Percentiles rank a stretch among this genome's conserved stretches.
These are phyloP conservation scores for Umbelopsis vinacea DNA, from an alignment of 192 early-diverging fungal species.

Conservation along the genomic window DNA sequence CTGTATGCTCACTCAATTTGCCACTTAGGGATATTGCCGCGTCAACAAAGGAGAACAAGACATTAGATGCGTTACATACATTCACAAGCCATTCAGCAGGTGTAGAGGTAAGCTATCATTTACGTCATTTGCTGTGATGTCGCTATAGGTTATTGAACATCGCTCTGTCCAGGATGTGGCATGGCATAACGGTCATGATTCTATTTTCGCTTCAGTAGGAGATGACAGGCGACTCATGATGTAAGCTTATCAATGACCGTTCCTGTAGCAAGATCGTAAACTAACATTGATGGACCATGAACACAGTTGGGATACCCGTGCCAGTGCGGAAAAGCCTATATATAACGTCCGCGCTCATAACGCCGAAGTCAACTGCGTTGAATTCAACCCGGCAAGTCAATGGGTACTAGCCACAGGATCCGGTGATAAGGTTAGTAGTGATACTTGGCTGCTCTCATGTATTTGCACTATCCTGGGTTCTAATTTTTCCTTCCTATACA, in stretches of 20 bases:
- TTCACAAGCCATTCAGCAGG: constrained; percentile 88
- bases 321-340: constrained; percentile 63
- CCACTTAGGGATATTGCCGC: constrained; percentile 78
- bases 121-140: not conserved
- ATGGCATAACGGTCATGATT: constrained; percentile 84
- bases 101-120: constrained; percentile 71
- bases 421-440: constrained; percentile 72
- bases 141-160: too few species aligned
- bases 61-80: constrained; percentile 75
- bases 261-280: constrained; percentile 12
- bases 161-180: constrained; percentile 75
- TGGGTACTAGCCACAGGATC: constrained; percentile 92
- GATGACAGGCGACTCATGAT: constrained; percentile 93
- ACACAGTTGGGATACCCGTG: constrained; percentile 92
- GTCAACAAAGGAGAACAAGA: constrained; percentile 72
- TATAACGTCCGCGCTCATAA: constrained; percentile 83
- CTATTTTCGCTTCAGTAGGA: constrained; percentile 95
- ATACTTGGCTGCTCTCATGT: not conserved
- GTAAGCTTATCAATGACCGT: constrained; percentile 47
- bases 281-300: not conserved
- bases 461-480: too few species aligned
- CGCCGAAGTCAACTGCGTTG: constrained; percentile 93
- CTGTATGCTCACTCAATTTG: not conserved
- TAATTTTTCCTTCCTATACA: not conserved
- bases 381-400: constrained; percentile 92